Evolutionary conservation across 148 eudicot genomes (phyloP).

Genomic region (Fagopyrum tataricum): DNA sequence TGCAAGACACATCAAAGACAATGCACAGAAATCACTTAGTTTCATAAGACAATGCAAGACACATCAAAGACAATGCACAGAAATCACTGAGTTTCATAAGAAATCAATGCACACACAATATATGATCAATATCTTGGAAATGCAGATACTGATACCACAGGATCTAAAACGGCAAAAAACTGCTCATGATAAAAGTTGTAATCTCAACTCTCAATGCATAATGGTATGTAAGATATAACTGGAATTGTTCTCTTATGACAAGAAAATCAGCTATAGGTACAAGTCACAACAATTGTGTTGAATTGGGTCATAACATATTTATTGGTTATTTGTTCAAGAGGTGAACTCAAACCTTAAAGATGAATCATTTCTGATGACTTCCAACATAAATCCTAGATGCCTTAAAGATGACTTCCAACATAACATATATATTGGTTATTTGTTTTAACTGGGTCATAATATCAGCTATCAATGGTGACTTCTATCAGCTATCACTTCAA

Average conservation of each 20-base stretch:
- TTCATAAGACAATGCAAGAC: no score
- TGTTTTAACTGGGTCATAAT: no score
- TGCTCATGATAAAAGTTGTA: not conserved
- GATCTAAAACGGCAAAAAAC: not conserved
- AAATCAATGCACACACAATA: constrained; percentile 28
- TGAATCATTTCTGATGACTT: no score
- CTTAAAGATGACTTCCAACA: no score
- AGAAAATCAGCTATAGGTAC: not conserved
- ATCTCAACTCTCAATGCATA: not conserved
- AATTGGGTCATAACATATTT: not conserved
- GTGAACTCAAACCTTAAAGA: not conserved
- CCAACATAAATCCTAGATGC: no score
- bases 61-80: no score
- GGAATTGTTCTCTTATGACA: not conserved
- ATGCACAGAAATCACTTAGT: no score
- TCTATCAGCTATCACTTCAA: no score
- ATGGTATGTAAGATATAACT: not conserved
- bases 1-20: no score
- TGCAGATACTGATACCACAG: not conserved
- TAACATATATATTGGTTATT: no score
- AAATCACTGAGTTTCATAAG: no score
- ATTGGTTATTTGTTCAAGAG: not conserved
- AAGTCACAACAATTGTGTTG: not conserved
- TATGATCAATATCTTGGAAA: not conserved
- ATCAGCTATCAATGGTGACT: no score